Percentiles rank a stretch among this genome's conserved stretches.
phyloP scores from a whole-genome alignment of 371 early-diverging fungal species.

The Mortierella sp. region DNA sequence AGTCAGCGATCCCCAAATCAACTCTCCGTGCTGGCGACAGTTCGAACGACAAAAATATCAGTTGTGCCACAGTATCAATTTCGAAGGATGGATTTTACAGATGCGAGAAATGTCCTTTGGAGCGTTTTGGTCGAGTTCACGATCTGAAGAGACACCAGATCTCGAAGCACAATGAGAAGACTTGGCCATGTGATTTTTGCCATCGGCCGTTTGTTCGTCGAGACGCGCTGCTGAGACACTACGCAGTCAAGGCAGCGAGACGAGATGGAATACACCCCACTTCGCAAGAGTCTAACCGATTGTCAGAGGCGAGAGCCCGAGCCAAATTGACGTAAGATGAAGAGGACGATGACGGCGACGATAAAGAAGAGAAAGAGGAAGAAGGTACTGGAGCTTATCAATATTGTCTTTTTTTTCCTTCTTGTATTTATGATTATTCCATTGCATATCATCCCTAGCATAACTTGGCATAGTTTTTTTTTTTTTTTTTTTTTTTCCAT shows the following conservation, averaged over 20 bases:
- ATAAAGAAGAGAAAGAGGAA: no score
- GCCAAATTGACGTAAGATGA: constrained; percentile 14
- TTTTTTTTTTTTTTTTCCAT: no score
- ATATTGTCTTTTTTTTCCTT: no score
- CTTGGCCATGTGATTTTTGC: constrained; percentile 52
- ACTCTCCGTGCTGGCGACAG: neutral
- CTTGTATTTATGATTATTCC: no score
- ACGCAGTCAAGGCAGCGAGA: constrained; percentile 44
- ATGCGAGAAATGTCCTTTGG: constrained; percentile 31
- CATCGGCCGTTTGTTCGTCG: constrained; percentile 47
- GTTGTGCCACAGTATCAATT: neutral
- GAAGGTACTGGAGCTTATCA: no score
- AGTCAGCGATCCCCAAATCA: neutral
- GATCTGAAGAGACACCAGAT: constrained; percentile 48
- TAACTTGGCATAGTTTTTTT: no score
- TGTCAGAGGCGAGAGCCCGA: constrained; percentile 39
- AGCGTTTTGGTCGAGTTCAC: constrained; percentile 43
- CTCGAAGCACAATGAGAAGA: constrained; percentile 45
- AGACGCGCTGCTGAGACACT: constrained; percentile 43
- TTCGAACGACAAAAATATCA: neutral
- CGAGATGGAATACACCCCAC: constrained; percentile 45
- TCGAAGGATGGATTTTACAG: constrained; percentile 22
- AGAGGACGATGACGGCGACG: no score
- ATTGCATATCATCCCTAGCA: no score
- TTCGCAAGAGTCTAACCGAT: constrained; percentile 16